A percentile compares a stretch with the other conserved stretches of the same genome.
These are phyloP conservation scores for Camelina laxa DNA, from an alignment of 345 rosid genomes.

Conservation along the genomic window DNA sequence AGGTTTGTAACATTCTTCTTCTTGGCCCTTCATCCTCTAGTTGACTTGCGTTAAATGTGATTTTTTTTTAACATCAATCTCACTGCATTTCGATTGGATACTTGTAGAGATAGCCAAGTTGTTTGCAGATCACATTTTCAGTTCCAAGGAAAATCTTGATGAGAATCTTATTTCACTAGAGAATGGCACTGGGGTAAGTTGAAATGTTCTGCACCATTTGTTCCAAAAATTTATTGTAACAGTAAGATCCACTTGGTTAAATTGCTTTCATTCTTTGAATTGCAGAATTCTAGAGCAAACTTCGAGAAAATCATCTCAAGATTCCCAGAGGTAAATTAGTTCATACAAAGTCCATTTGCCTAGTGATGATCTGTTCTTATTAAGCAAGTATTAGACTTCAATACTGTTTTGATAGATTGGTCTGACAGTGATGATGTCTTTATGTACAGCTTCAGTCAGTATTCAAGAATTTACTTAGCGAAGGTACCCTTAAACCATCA, in stretches of 20 bases:
- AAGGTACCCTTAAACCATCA: constrained; percentile 39
- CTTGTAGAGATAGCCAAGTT: constrained; percentile 59
- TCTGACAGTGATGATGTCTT: constrained; percentile 17
- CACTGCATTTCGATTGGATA: constrained; percentile 26
- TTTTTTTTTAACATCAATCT: background rate
- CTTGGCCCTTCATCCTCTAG: background rate
- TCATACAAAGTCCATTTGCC: background rate
- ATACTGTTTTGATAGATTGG: constrained; percentile 16
- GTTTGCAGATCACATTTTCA: constrained; percentile 60
- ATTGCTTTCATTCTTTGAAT: constrained; percentile 3
- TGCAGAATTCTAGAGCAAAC: constrained; percentile 58
- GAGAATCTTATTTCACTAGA: constrained; percentile 52
- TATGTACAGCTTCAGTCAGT: constrained; percentile 56
- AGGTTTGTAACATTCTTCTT: constrained; percentile 46
- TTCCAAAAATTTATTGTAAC: constrained; percentile 14
- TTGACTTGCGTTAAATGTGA: background rate
- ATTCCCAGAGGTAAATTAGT: constrained; percentile 58
- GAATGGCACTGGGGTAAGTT: constrained; percentile 56
- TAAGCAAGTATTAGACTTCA: background rate
- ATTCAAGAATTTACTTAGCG: constrained; percentile 47
- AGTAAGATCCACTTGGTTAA: constrained; percentile 18
- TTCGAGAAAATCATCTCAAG: constrained; percentile 57
- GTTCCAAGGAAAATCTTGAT: constrained; percentile 71
- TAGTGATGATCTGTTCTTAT: constrained; percentile 4
- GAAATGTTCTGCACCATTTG: constrained; percentile 12